Evolutionary conservation across 352 stramenopile species (phyloP), one percentile per base, ranked within the genome.

Genomic region (Pythium diclinum): DNA sequence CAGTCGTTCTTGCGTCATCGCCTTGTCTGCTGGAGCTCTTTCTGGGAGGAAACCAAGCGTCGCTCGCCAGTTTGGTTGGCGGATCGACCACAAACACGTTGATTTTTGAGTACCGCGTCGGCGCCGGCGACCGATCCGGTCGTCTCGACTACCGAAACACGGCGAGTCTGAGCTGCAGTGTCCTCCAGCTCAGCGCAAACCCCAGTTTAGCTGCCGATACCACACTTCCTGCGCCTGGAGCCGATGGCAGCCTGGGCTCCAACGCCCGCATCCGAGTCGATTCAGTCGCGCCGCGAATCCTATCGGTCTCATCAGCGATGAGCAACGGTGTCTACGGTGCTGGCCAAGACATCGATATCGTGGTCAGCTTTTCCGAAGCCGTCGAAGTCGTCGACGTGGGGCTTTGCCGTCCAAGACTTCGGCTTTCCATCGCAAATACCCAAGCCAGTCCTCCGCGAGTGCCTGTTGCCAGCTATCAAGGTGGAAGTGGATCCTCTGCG

Each of bases 81-180:
- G 85, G 85, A 3, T 85, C 76, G 1, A 74, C 67, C 0, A 84
- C 83, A 0, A 62, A 63, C 6, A 44, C 62, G 9, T 63, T 94
- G 0, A 63, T 78, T 8, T 95, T 95, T 56, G 56, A 65, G 19
- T 94, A 91, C 59, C 70, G 42, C 1, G 69, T 95, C 1, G 55
- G 67, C 13, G 6, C 28, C 2, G 81, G 77, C 1, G 87, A 95
- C 58, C 76, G 72, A 5, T 59, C 79, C 0, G 63, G 75, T 0
- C 64, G 52, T 3, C 72, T 95, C 2, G 84, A 85, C 25, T 92
- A 91, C 44, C 40, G 56, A n/a, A 72, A 65, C 21, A 54, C 59
- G 11, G 59, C 61, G 17, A 83, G 78, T 56, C 55, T 94, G 2
- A 69, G 54, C 7, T 91, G 81, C 58, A 54, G 33, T 17, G 55